phyloP scores from a whole-genome alignment of 2,329 filamentous ascomycete genomes.

The Fusarium siculi region DNA sequence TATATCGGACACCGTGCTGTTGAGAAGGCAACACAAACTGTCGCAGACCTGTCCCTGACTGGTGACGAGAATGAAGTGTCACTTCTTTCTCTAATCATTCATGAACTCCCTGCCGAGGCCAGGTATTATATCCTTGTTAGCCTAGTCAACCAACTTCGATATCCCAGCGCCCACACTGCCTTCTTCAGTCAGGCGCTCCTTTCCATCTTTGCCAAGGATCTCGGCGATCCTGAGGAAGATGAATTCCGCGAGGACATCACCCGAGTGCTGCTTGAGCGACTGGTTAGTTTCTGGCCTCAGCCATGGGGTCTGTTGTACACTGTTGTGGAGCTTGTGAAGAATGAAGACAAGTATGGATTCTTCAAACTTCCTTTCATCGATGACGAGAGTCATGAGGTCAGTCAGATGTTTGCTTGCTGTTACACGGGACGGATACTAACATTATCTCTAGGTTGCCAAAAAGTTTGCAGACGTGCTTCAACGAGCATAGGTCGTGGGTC shows the following conservation, averaged over 20 bases:
- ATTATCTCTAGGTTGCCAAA: constrained; percentile 48
- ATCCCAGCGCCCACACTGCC: constrained; percentile 87
- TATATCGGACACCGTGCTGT: constrained; percentile 82
- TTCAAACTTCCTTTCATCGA: constrained; percentile 95
- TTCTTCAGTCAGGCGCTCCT: constrained; percentile 91
- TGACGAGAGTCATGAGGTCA: constrained; percentile 86
- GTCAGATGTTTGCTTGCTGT: constrained; percentile 13
- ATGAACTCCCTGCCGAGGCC: constrained; percentile 78
- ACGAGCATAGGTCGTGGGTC: constrained; percentile 41
- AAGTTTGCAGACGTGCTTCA: constrained; percentile 51
- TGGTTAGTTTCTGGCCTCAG: constrained; percentile 90
- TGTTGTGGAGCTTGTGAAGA: constrained; percentile 89
- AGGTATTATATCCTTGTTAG: constrained; percentile 86
- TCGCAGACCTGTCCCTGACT: constrained; percentile 63
- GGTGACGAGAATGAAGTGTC: constrained; percentile 67
- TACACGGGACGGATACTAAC: constrained; percentile 13
- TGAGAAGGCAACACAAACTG: constrained; percentile 65
- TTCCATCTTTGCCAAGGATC: constrained; percentile 83
- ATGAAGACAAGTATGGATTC: constrained; percentile 87
- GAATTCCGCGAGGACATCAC: constrained; percentile 92
- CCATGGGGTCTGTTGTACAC: constrained; percentile 95
- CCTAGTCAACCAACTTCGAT: constrained; percentile 92
- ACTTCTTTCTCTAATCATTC: constrained; percentile 79
- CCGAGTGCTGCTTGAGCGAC: constrained; percentile 85
- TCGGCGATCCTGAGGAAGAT: constrained; percentile 77